Evolutionary conservation across 352 stramenopile species (phyloP), one percentile per base, ranked within the genome.

Genomic region (Phytophthora europaea): DNA sequence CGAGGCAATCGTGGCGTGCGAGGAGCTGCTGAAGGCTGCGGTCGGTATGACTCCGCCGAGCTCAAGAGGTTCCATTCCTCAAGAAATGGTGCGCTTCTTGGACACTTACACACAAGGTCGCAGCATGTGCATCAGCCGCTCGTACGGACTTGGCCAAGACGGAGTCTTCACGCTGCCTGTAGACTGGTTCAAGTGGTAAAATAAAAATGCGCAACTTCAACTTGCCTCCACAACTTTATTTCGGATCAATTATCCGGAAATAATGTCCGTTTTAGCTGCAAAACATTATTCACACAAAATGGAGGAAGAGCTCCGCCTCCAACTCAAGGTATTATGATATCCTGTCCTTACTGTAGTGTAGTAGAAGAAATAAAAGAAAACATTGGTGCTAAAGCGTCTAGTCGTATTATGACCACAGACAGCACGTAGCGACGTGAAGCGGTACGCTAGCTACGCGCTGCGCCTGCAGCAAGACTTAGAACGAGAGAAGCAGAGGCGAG

Each of bases 61-160:
- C 20, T 65, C 61, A 16, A 69, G 53, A 53, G 13, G 53, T n/a
- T 75, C 67, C 4, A 62, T 79, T 52, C 72, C 72, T 1, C 61
- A 63, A 3, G 67, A 76, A 58, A 70, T 79, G 67, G 51, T 76
- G 36, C 67, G 67, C 9, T 79, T 79, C 26, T 56, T 79, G 7
- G 78, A 56, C 71, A 72, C 48, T 0, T 85, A 76, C 48, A 79
- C 78, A 22, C 61, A 67, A 61, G 77, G 72, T 6, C 74, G 65
- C 2, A 65, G 62, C 16, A 59, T 88, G 2, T 70, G 77, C 38
- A 83, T 87, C 55, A 68, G 47, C 45, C 74, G 75, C 28, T 72
- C 63, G 12, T 88, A 76, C 51, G 81, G 81, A 26, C 45, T 87
- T 22, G 77, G 75, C 15, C 81, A 86, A 36, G 81, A 88, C 50